Base-by-base conservation (phyloP, 2,329 filamentous ascomycete species). In the Sporothrix humicola region DNA sequence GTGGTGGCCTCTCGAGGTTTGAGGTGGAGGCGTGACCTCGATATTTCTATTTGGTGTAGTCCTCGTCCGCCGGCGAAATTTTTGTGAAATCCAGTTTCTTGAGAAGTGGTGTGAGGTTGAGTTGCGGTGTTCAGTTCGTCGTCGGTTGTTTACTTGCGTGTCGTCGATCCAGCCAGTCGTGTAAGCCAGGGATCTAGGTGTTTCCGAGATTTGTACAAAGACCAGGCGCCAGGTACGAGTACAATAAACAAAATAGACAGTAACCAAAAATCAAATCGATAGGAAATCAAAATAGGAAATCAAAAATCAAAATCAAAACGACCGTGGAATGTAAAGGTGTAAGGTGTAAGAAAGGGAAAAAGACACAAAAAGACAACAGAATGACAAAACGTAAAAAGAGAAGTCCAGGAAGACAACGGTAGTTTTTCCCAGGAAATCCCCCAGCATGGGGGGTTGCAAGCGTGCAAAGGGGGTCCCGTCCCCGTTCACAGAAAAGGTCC, bases 161-260 rank as follows among this genome's bases (percentile, higher is more conserved):
- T 52, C 65, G 65, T 52, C 46, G 65, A 52, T 68, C 46, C 65
- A 52, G 65, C 42, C 61, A 46, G 61, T 48, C 61, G 42, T 66
- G 12, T 48, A 46, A 66, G 61, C 61, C 61, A 48, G 37, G 26
- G 61, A 4, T 26, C 42, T n/a, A 66, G n/a, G 13, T 37, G 31
- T 26, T 48, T 42, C 42, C 7, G 42, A 48, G 20, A 26, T 46
- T 46, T 48, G 61, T 66, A 66, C 20, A 48, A 66, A 17, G 61
- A 48, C n/a, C 42, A 66, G 12, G 42, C 61, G 61, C 61, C 42
- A 20, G 48, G 42, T 66, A 66, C 61, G 48, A 46, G 65, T 68
- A 52, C 23, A 68, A 52, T 50, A 31, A 37, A 37, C 8, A 68
- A 37, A 26, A n/a, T 4, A 68, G 20, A 26, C 44, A 48, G 31